Percentiles rank a stretch among this genome's conserved stretches.
These are phyloP conservation scores for Fusarium napiforme DNA, from an alignment of 2,329 filamentous ascomycete genomes.

Conservation along the genomic window DNA sequence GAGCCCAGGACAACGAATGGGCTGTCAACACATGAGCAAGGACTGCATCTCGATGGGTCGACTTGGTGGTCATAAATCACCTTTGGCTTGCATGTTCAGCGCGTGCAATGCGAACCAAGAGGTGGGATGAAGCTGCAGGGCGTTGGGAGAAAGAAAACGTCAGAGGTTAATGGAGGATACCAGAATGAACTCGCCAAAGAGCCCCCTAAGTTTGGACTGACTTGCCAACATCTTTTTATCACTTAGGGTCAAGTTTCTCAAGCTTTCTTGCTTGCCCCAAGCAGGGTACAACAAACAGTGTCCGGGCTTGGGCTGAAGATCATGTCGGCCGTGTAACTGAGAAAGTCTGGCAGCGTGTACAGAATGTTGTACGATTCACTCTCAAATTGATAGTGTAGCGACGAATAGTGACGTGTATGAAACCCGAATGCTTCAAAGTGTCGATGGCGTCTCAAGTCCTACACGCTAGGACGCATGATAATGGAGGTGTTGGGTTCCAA, in stretches of 20 bases:
- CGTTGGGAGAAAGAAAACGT: neutral
- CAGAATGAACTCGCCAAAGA: neutral
- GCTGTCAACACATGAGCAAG: conserved; percentile 39
- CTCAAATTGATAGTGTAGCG: neutral
- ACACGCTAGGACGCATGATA: neutral
- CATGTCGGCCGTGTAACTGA: conserved; percentile 18
- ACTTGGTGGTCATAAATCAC: conserved; percentile 21
- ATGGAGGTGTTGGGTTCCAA: neutral
- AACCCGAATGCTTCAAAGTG: conserved; percentile 3
- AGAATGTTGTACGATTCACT: conserved; percentile 1
- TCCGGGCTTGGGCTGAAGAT: conserved; percentile 1
- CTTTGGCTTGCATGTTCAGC: conserved; percentile 30
- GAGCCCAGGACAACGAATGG: conserved; percentile 32
- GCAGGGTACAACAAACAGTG: conserved; percentile 9
- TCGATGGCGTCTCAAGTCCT: conserved; percentile 12
- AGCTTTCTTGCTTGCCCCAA: neutral
- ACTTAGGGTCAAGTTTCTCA: neutral
- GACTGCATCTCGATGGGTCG: conserved; percentile 36
- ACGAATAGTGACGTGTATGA: conserved; percentile 3
- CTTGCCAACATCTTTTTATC: neutral
- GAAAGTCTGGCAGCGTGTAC: neutral
- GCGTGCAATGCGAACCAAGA: conserved; percentile 19
- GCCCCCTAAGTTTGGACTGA: neutral
- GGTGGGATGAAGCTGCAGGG: conserved; percentile 21
- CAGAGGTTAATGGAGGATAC: neutral